Evolutionary conservation across 331 rosid genomes (phyloP).

Genomic region (Phaseolus coccineus): DNA sequence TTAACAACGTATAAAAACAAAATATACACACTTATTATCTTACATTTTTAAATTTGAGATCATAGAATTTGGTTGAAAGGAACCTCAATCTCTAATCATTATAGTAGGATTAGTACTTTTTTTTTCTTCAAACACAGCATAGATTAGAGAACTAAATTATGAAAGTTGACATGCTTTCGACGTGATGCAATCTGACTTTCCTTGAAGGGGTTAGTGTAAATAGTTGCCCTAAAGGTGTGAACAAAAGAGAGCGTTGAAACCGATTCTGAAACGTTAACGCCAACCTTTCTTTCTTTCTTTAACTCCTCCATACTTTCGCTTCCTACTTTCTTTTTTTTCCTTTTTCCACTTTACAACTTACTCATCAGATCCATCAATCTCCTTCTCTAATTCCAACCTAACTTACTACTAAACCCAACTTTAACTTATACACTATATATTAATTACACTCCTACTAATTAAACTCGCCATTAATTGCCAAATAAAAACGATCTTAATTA

Average conservation of each 20-base stretch:
- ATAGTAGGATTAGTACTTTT: slow-evolving; percentile 33
- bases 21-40: too few relatives aligned
- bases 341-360: slow-evolving; percentile 36
- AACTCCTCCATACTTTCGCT: not conserved
- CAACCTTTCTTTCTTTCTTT: slow-evolving; percentile 40
- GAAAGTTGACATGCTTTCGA: slow-evolving; percentile 61
- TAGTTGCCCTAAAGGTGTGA: slow-evolving; percentile 42
- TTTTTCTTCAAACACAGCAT: slow-evolving; percentile 40
- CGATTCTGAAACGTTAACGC: slow-evolving; percentile 46
- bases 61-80: slow-evolving; percentile 21
- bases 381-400: slow-evolving; percentile 50
- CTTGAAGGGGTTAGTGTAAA: slow-evolving; percentile 48
- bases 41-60: too few relatives aligned
- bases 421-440: slow-evolving; percentile 7
- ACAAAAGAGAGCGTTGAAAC: slow-evolving; percentile 49
- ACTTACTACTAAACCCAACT: not conserved
- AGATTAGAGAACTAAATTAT: slow-evolving; percentile 32
- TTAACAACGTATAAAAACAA: too few relatives aligned
- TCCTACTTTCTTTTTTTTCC: not conserved
- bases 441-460: not conserved
- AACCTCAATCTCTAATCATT: slow-evolving; percentile 49
- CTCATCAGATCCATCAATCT: not conserved
- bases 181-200: slow-evolving; percentile 60
- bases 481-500: slow-evolving; percentile 13
- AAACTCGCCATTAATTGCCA: not conserved